These are phyloP conservation scores for Sclerotinia spermophila DNA, from an alignment of 2,329 filamentous ascomycete species.

Conservation along the genomic window DNA sequence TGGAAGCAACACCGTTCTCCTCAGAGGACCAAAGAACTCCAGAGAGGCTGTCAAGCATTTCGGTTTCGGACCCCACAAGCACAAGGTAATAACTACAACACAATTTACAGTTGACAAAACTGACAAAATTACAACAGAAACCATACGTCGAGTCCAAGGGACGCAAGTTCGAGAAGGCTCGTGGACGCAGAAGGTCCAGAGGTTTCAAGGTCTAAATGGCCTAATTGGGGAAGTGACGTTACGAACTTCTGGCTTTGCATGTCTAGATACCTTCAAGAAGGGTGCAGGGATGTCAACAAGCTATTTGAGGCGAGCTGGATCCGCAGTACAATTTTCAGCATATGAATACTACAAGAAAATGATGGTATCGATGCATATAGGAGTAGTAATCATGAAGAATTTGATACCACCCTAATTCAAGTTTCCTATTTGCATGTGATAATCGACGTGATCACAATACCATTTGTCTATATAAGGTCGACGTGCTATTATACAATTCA, in stretches of 20 bases:
- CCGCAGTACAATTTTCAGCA: conserved; percentile 13
- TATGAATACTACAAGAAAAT: conserved; percentile 17
- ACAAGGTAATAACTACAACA: conserved; percentile 70
- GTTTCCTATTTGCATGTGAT: background rate
- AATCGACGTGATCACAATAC: background rate
- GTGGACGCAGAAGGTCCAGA: conserved; percentile 96
- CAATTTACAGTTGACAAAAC: conserved; percentile 21
- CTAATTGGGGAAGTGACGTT: conserved; percentile 23
- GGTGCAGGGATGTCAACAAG: conserved; percentile 15
- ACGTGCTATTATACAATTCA: background rate
- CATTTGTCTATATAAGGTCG: background rate
- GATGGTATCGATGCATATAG: conserved; percentile 17
- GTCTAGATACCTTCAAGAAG: conserved; percentile 24
- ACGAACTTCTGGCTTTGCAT: conserved; percentile 28
- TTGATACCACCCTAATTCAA: background rate
- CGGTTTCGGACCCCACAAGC: conserved; percentile 93
- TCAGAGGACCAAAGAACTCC: conserved; percentile 97
- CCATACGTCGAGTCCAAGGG: conserved; percentile 97
- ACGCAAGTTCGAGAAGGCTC: conserved; percentile 98
- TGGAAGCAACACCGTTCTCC: conserved; percentile 92
- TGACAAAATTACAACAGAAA: conserved; percentile 61
- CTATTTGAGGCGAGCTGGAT: conserved; percentile 12
- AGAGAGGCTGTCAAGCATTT: conserved; percentile 99
- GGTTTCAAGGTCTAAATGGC: conserved; percentile 97
- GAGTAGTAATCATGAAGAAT: conserved; percentile 16